Evolutionary conservation across 169 alveolate genomes (phyloP).

Genomic region (Plasmodium falciparum): DNA sequence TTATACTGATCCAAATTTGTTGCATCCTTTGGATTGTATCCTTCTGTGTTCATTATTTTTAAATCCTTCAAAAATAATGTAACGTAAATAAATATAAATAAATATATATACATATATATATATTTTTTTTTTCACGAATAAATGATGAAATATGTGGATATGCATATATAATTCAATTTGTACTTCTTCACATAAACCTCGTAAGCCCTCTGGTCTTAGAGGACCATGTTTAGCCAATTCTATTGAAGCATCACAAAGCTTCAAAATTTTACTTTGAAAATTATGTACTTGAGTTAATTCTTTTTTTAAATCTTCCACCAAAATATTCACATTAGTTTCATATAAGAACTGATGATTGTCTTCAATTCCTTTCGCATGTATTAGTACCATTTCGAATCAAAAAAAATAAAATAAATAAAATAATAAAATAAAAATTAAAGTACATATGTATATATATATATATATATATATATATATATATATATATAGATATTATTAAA

Average conservation of each 20-base stretch:
- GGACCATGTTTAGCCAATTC: conserved; percentile 95
- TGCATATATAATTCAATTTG: conserved; percentile 18
- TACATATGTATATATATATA: neutral
- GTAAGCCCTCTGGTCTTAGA: conserved; percentile 93
- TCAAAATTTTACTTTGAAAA: conserved; percentile 88
- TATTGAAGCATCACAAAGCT: conserved; percentile 88
- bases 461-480: neutral
- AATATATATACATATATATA: neutral
- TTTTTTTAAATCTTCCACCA: conserved; percentile 81
- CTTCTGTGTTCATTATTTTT: conserved; percentile 84
- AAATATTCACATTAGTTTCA: conserved; percentile 87
- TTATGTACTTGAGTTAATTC: conserved; percentile 87
- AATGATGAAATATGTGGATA: neutral
- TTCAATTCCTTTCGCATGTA: conserved; percentile 92
- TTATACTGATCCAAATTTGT: conserved; percentile 92
- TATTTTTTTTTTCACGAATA: neutral
- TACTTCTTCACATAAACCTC: conserved; percentile 95
- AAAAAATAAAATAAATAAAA: conserved; percentile 3
- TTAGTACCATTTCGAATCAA: conserved; percentile 89
- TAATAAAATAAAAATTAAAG: neutral
- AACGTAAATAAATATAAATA: neutral
- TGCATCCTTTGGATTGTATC: conserved; percentile 90
- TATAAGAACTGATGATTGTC: conserved; percentile 92
- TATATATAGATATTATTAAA: too few relatives aligned
- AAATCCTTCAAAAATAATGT: conserved; percentile 64